Evolutionary conservation across 23 red algal species (phyloP).

Genomic region (Gracilaria gracilis): DNA sequence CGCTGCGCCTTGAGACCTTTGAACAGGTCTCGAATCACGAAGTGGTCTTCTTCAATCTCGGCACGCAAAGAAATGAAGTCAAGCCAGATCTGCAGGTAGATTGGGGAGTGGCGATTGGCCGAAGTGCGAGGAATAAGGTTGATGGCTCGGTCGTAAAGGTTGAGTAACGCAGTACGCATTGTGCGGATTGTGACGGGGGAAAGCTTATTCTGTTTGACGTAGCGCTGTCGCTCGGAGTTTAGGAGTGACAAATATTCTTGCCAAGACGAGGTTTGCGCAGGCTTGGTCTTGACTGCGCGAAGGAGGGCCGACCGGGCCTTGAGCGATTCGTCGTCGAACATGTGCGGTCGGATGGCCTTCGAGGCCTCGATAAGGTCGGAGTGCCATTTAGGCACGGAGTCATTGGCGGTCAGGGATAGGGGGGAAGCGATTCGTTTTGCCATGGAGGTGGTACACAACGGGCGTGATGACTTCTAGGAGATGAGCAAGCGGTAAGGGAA

Average conservation of each 20-base stretch:
- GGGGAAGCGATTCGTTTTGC: neutral
- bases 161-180: constrained; percentile 66
- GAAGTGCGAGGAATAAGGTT: constrained; percentile 53
- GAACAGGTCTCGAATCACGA: constrained; percentile 79
- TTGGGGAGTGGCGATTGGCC: constrained; percentile 75
- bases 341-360: constrained; percentile 42
- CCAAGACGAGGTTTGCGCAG: constrained; percentile 33
- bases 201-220: constrained; percentile 10
- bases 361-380: constrained; percentile 46
- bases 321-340: constrained; percentile 1
- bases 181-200: neutral
- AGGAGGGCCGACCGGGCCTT: constrained; percentile 22
- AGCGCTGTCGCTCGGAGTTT: constrained; percentile 38
- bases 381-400: constrained; percentile 36
- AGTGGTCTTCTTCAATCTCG: constrained; percentile 61
- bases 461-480: neutral
- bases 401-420: neutral
- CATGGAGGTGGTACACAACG: neutral
- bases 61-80: constrained; percentile 58
- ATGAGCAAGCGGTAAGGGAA: neutral
- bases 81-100: constrained; percentile 87
- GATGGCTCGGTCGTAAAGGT: constrained; percentile 88
- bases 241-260: constrained; percentile 20
- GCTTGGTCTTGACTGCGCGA: constrained; percentile 47
- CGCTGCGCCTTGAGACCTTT: constrained; percentile 84